A percentile compares a stretch with the other conserved stretches of the same genome.
phyloP scores from a whole-genome alignment of 352 stramenopile genomes.

The Globisporangium abappressorium region DNA sequence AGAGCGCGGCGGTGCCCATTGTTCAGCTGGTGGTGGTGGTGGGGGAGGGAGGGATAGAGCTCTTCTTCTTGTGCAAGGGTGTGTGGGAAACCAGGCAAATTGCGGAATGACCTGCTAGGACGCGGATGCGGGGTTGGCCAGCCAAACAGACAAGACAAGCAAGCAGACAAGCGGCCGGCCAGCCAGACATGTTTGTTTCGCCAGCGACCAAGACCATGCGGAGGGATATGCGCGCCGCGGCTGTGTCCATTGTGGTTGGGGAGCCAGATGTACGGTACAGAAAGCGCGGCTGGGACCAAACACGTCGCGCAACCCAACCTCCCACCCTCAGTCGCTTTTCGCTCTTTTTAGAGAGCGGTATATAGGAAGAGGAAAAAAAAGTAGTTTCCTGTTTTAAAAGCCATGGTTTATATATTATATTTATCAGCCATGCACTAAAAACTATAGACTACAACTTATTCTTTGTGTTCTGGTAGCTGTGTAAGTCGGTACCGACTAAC shows the following conservation, averaged over 20 bases:
- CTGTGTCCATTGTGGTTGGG: conserved; percentile 2
- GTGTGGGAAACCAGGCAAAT: conserved; percentile 12
- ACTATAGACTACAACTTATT: too few species aligned
- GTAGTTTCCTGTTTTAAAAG: too few species aligned
- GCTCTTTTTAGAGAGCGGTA: too few species aligned
- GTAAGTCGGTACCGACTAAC: too few species aligned
- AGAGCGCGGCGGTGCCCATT: conserved; percentile 18
- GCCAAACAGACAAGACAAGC: neutral
- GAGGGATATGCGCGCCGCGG: conserved; percentile 1
- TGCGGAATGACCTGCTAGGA: conserved; percentile 11
- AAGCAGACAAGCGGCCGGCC: neutral
- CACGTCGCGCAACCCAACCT: too few species aligned
- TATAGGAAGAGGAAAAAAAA: too few species aligned
- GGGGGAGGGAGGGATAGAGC: neutral
- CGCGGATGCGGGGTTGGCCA: neutral
- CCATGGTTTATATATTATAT: too few species aligned
- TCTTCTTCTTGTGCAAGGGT: neutral
- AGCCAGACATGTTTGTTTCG: neutral
- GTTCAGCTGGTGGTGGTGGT: neutral
- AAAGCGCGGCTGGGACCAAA: conserved; percentile 4
- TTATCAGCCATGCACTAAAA: too few species aligned
- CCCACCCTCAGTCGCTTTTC: too few species aligned
- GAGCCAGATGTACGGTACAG: conserved; percentile 16
- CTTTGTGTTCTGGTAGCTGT: too few species aligned
- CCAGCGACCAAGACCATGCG: neutral